Percentiles rank a stretch among this genome's conserved stretches.
These are phyloP conservation scores for Talaromyces wortmannii DNA, from an alignment of 495 filamentous ascomycete genomes.

Conservation along the genomic window DNA sequence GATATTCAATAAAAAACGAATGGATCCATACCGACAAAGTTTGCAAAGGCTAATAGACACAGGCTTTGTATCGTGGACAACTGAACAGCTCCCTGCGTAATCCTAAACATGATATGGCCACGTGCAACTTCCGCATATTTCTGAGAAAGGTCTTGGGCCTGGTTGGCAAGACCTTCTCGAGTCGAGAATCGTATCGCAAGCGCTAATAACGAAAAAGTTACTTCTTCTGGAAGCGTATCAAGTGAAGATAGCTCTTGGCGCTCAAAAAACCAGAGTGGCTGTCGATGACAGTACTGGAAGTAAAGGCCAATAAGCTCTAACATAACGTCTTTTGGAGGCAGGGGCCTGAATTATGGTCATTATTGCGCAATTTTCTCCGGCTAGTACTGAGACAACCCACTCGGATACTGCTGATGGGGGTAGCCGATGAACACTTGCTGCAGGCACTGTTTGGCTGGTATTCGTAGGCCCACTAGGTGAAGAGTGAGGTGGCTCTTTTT, in stretches of 20 bases:
- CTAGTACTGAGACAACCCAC: neutral
- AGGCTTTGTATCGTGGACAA: constrained; percentile 4
- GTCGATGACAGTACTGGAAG: constrained; percentile 38
- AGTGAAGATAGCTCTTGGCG: constrained; percentile 32
- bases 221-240: constrained; percentile 29
- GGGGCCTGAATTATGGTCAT: neutral
- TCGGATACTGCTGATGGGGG: neutral
- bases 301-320: constrained; percentile 11
- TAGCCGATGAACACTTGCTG: neutral
- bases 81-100: neutral
- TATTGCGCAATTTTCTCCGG: neutral
- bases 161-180: neutral
- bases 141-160: neutral
- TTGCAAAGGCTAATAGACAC: constrained; percentile 1
- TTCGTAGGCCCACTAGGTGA: no score
- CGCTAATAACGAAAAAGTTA: constrained; percentile 34
- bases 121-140: constrained; percentile 1
- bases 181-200: constrained; percentile 29
- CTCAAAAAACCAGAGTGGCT: constrained; percentile 43
- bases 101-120: constrained; percentile 2
- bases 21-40: neutral
- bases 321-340: neutral
- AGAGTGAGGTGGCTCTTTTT: neutral
- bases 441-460: neutral
- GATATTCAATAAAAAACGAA: neutral